Evolutionary conservation across 305 asterid species (phyloP).

Genomic region (Salvia sclarea): DNA sequence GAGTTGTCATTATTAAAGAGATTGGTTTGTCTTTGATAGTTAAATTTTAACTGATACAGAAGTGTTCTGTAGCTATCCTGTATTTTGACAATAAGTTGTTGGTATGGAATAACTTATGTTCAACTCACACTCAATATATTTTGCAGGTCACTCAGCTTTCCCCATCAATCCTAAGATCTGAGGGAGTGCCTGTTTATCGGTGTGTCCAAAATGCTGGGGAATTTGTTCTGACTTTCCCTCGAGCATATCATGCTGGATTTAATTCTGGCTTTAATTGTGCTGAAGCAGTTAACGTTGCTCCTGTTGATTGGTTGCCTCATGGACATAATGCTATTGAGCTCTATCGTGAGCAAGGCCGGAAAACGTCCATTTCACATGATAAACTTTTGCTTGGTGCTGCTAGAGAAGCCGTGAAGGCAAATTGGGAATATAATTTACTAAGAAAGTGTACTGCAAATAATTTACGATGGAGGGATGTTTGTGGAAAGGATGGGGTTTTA

Average conservation of each 20-base stretch:
- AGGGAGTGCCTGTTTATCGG: slow-evolving; percentile 81
- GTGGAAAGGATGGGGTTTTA: slow-evolving; percentile 82
- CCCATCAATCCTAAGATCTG: slow-evolving; percentile 65
- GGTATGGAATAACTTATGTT: not conserved
- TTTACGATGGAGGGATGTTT: slow-evolving; percentile 75
- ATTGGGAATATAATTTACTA: slow-evolving; percentile 77
- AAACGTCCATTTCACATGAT: slow-evolving; percentile 83
- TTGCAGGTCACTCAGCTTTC: slow-evolving; percentile 89
- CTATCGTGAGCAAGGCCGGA: slow-evolving; percentile 67
- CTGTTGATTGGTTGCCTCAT: slow-evolving; percentile 90
- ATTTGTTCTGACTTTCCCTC: slow-evolving; percentile 81
- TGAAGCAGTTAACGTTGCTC: slow-evolving; percentile 93
- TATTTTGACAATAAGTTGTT: not conserved
- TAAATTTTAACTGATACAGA: not conserved
- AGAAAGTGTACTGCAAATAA: slow-evolving; percentile 56
- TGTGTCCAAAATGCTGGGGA: slow-evolving; percentile 88
- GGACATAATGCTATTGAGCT: slow-evolving; percentile 86
- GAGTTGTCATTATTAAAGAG: slow-evolving; percentile 14
- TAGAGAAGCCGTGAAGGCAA: slow-evolving; percentile 84
- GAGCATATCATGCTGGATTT: slow-evolving; percentile 91
- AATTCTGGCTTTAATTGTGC: slow-evolving; percentile 88
- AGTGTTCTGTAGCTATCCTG: not conserved
- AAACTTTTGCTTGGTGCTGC: slow-evolving; percentile 89
- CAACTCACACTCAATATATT: slow-evolving; percentile 22
- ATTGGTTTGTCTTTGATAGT: not conserved